A percentile compares a stretch with the other conserved stretches of the same genome.
phyloP scores from a whole-genome alignment of 2,329 filamentous ascomycete species.

The Thielaviopsis ethacetica region DNA sequence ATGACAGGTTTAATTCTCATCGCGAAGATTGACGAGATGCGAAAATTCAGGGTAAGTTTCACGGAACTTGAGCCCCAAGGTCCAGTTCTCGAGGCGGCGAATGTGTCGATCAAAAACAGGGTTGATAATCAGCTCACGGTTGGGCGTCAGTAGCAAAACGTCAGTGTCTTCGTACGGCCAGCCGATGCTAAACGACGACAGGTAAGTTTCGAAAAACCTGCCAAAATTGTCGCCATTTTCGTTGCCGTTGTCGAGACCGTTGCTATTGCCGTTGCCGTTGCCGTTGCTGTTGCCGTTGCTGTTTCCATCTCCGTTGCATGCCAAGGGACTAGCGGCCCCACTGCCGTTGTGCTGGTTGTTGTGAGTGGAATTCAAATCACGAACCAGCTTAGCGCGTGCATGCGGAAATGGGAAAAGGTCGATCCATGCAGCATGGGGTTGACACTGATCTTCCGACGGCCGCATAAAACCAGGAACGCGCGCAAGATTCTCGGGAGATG shows the following conservation, averaged over 20 bases:
- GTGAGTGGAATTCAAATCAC: constrained; percentile 9
- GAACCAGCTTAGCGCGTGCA: constrained; percentile 53
- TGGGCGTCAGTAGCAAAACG: constrained; percentile 42
- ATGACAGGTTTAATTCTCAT: neutral
- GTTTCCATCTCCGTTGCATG: neutral
- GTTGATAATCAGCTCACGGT: constrained; percentile 60
- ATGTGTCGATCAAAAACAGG: constrained; percentile 75
- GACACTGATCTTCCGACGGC: constrained; percentile 50
- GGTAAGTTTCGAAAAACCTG: constrained; percentile 71
- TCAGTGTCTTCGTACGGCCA: constrained; percentile 71
- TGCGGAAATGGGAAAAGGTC: constrained; percentile 67
- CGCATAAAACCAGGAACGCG: constrained; percentile 57
- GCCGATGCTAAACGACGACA: constrained; percentile 57
- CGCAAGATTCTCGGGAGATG: constrained; percentile 64
- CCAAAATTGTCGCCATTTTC: constrained; percentile 50
- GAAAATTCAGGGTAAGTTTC: constrained; percentile 38
- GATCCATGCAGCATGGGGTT: constrained; percentile 62
- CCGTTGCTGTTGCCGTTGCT: neutral
- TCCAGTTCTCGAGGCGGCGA: constrained; percentile 64
- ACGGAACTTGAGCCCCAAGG: constrained; percentile 52
- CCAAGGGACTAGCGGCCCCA: neutral
- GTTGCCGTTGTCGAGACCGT: too few species aligned
- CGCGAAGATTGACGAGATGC: constrained; percentile 7
- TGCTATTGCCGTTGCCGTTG: neutral
- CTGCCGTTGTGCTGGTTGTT: neutral